Conservation (phyloP, 345 rosid species). For the Murraya paniculata region DNA sequence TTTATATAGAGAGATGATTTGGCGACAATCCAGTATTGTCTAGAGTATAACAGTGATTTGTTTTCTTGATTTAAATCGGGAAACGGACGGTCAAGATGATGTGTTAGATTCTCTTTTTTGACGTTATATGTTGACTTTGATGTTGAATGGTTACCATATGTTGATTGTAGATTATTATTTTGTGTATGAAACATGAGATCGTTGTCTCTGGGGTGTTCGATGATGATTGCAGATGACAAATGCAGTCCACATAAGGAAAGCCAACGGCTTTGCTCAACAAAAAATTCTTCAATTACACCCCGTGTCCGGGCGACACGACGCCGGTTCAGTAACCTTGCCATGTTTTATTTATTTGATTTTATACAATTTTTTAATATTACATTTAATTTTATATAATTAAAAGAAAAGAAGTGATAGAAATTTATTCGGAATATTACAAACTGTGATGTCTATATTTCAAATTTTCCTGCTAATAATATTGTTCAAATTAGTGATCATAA, state of each 20-base stretch:
- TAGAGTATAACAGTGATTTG: not conserved
- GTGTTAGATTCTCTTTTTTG: no score
- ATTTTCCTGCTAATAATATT: no score
- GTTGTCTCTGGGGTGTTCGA: not conserved
- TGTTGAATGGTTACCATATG: not conserved
- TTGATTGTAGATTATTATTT: not conserved
- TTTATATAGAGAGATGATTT: slow-evolving; percentile 5
- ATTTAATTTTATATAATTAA: no score
- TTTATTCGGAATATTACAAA: no score
- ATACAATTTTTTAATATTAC: no score
- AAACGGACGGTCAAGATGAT: not conserved
- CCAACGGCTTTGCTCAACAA: no score
- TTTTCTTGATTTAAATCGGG: not conserved
- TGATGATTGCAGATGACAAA: not conserved
- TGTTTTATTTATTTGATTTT: not conserved
- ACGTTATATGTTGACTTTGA: not conserved
- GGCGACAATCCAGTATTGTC: not conserved
- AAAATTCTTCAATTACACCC: no score
- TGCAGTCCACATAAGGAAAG: slow-evolving; percentile 11
- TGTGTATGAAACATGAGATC: not conserved
- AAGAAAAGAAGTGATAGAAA: not conserved
- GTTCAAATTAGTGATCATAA: no score
- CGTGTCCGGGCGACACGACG: not conserved
- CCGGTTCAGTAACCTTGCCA: not conserved
- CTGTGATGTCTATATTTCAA: not conserved